Conservation (phyloP, 164 flowering plant genomes). For the Paratinospora sagittata region DNA sequence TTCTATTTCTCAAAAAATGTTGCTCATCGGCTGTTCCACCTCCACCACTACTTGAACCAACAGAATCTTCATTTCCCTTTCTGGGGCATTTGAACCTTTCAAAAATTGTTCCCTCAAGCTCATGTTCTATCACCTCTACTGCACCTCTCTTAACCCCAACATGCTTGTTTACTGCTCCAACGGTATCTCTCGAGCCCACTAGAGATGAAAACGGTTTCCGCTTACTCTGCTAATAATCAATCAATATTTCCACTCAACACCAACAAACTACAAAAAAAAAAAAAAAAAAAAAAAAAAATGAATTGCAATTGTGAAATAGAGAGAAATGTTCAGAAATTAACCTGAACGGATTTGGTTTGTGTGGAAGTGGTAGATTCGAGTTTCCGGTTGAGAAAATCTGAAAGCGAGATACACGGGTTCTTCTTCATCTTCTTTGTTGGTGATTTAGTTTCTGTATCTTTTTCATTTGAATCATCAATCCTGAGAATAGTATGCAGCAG, state of each 20-base stretch:
- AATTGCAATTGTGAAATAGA: too few relatives aligned
- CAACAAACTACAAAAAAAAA: neutral
- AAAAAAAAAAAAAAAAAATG: too few relatives aligned
- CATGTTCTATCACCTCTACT: slow-evolving; percentile 6
- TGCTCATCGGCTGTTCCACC: slow-evolving; percentile 14
- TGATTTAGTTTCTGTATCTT: slow-evolving; percentile 15
- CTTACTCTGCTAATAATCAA: slow-evolving; percentile 32
- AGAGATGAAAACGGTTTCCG: slow-evolving; percentile 35
- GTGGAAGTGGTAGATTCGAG: slow-evolving; percentile 31
- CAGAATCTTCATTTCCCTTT: slow-evolving; percentile 15
- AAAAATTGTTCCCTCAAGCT: slow-evolving; percentile 32
- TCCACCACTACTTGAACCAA: slow-evolving; percentile 8
- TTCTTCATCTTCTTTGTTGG: slow-evolving; percentile 19
- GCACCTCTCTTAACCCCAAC: slow-evolving; percentile 18
- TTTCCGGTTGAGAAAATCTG: slow-evolving; percentile 55
- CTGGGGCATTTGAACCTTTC: slow-evolving; percentile 37
- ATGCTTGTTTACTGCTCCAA: slow-evolving; percentile 12
- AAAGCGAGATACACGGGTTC: slow-evolving; percentile 42
- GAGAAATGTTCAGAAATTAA: too few relatives aligned
- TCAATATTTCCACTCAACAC: neutral
- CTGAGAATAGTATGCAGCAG: too few relatives aligned
- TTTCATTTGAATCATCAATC: slow-evolving; percentile 16
- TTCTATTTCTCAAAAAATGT: slow-evolving; percentile 36
- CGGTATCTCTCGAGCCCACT: slow-evolving; percentile 9
- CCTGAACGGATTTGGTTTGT: slow-evolving; percentile 37